These are phyloP conservation scores for Rhizopogon vulgaris DNA, from an alignment of 768 basidiomycete species.

Conservation along the genomic window DNA sequence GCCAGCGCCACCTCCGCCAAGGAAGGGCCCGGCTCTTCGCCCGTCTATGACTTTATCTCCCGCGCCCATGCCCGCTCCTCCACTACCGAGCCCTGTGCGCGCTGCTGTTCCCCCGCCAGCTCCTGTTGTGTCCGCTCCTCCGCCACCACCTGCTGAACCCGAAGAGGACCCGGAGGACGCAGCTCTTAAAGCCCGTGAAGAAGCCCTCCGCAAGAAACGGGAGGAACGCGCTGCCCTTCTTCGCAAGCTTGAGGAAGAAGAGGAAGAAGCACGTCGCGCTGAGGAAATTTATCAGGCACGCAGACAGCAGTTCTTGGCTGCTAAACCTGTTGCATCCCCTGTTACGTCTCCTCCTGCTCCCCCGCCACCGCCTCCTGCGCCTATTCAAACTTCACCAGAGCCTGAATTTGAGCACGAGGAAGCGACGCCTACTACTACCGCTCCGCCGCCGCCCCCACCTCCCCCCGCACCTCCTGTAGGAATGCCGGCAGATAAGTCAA, in stretches of 20 bases:
- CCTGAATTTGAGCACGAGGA: conserved; percentile 10
- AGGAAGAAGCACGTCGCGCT: conserved; percentile 45
- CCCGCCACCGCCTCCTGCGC: conserved; percentile 25
- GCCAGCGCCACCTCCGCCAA: conserved; percentile 33
- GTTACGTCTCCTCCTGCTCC: conserved; percentile 19
- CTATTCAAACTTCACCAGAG: conserved; percentile 5
- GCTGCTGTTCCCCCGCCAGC: conserved; percentile 12
- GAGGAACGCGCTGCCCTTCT: conserved; percentile 68
- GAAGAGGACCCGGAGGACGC: conserved; percentile 76
- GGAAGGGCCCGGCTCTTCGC: conserved; percentile 10
- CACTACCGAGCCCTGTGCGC: conserved; percentile 20
- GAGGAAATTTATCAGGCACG: conserved; percentile 36
- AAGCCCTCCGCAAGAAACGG: conserved; percentile 60
- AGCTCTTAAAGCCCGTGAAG: conserved; percentile 61
- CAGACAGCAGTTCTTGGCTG: conserved; percentile 28
- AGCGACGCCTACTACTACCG: conserved; percentile 28
- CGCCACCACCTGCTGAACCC: conserved; percentile 26
- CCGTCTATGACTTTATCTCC: conserved; percentile 16
- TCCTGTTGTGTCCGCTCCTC: conserved; percentile 18
- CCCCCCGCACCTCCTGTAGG: conserved; percentile 21
- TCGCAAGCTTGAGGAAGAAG: conserved; percentile 65
- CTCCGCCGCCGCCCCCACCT: conserved; percentile 28
- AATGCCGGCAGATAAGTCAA: conserved; percentile 36
- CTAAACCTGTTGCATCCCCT: conserved; percentile 31
- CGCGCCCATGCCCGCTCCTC: conserved; percentile 18